phyloP scores from a whole-genome alignment of 2,329 filamentous ascomycete genomes.

The Colletotrichum tanaceti region DNA sequence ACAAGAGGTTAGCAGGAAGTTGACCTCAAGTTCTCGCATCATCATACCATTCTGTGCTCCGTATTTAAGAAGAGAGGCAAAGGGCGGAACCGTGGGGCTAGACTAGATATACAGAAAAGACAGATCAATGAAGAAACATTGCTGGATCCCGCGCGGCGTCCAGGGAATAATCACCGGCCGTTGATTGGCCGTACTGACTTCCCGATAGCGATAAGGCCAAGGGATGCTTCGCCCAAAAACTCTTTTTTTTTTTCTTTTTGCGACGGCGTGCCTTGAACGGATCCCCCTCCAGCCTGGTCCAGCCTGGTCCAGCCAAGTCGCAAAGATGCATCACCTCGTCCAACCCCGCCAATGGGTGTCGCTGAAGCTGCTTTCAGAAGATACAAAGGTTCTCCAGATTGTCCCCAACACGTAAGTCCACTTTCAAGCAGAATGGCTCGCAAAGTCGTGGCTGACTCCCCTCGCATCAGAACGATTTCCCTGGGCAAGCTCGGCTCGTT shows the following conservation, averaged over 20 bases:
- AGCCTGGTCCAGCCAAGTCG: constrained; percentile 1
- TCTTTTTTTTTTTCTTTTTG: constrained; percentile 24
- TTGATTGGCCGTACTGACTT: constrained; percentile 23
- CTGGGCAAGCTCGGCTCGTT: constrained; percentile 95
- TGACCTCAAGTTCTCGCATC: too few species aligned
- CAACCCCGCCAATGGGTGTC: constrained; percentile 71
- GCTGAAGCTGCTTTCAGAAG: constrained; percentile 69
- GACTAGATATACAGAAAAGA: too few species aligned
- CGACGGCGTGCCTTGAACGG: constrained; percentile 12
- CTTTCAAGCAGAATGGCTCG: neutral
- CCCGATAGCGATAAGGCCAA: constrained; percentile 36
- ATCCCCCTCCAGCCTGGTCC: too few species aligned
- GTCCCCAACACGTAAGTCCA: constrained; percentile 67
- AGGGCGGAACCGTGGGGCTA: too few species aligned
- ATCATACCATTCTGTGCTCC: too few species aligned
- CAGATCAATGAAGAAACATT: too few species aligned
- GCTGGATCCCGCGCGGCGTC: too few species aligned
- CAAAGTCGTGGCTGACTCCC: neutral
- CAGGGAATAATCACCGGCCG: neutral
- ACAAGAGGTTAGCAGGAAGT: too few species aligned
- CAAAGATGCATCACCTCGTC: constrained; percentile 57
- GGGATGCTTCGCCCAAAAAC: constrained; percentile 11
- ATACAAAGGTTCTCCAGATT: constrained; percentile 67
- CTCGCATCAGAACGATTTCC: constrained; percentile 75
- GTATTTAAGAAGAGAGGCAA: too few species aligned